These are phyloP conservation scores for Teratosphaeria gauchensis DNA, from an alignment of 2,329 filamentous ascomycete species.

Conservation along the genomic window DNA sequence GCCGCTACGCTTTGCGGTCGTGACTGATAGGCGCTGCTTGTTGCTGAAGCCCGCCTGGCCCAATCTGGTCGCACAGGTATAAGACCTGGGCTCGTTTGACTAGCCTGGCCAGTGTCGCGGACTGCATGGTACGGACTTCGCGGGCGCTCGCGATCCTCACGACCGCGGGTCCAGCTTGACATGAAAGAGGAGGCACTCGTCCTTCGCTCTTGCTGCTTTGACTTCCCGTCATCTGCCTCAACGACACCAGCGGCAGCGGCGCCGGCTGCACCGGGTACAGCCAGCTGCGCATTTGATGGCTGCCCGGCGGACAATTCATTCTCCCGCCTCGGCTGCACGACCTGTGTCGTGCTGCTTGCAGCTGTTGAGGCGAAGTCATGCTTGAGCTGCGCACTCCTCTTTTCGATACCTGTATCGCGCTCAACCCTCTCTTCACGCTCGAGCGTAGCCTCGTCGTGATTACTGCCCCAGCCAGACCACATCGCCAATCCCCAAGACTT, in stretches of 20 bases:
- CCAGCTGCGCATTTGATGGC: background rate
- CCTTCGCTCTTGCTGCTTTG: constrained; percentile 9
- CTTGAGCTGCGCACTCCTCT: background rate
- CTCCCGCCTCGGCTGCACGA: background rate
- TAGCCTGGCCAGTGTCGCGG: constrained; percentile 16
- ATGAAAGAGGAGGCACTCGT: constrained; percentile 15
- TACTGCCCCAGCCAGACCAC: constrained; percentile 83
- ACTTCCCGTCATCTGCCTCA: background rate
- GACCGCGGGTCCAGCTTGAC: constrained; percentile 1
- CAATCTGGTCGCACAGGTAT: background rate
- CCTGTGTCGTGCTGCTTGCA: background rate
- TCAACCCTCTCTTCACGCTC: constrained; percentile 45
- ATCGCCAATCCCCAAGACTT: constrained; percentile 64
- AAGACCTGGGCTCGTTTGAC: background rate
- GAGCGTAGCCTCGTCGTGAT: constrained; percentile 74
- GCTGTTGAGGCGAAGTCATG: background rate
- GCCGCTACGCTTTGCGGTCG: constrained; percentile 21
- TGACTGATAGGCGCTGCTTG: constrained; percentile 7
- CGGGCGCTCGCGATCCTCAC: constrained; percentile 8
- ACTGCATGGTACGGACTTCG: constrained; percentile 15
- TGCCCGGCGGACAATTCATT: background rate
- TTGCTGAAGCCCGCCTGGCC: background rate
- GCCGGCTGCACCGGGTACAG: background rate
- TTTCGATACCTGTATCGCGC: background rate
- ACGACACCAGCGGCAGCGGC: background rate